Evolutionary conservation across 163 green algal species (phyloP).

Genomic region (Chlamydomonas reinhardtii): DNA sequence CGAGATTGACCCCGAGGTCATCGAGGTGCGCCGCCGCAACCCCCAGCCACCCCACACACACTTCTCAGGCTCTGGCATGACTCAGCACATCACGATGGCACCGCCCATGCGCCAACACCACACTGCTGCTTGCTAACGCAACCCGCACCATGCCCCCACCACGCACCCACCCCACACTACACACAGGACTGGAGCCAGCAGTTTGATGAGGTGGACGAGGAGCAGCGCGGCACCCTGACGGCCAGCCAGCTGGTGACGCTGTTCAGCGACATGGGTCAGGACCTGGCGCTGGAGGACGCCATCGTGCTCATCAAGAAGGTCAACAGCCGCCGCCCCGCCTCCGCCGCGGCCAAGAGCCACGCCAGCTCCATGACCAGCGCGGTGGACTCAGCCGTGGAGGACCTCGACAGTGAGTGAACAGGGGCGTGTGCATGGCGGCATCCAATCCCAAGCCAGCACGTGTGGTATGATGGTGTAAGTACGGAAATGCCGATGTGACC

Average conservation of each 20-base stretch:
- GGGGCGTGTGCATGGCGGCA: too few relatives aligned
- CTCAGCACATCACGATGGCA: too few relatives aligned
- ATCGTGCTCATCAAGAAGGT: constrained; percentile 47
- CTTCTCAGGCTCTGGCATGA: too few relatives aligned
- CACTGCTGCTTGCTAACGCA: too few relatives aligned
- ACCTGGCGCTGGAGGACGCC: constrained; percentile 44
- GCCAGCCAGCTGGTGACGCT: constrained; percentile 41
- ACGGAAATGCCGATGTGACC: too few relatives aligned
- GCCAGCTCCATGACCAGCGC: neutral
- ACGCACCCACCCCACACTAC: too few relatives aligned
- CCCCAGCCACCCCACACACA: too few relatives aligned
- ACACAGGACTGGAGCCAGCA: neutral
- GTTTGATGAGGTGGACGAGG: constrained; percentile 33
- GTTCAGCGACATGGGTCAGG: constrained; percentile 28
- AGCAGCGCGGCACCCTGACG: constrained; percentile 15
- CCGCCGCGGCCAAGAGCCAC: neutral
- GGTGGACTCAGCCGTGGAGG: neutral
- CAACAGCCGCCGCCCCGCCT: constrained; percentile 28
- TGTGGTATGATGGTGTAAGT: too few relatives aligned
- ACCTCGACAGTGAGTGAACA: neutral
- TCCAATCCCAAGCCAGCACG: too few relatives aligned
- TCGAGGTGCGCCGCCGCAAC: neutral
- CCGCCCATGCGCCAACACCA: too few relatives aligned
- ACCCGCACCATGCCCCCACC: too few relatives aligned
- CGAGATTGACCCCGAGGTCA: constrained; percentile 43